These are phyloP conservation scores for Metschnikowia gelsemii DNA, from an alignment of 805 yeast genomes.

Conservation along the genomic window DNA sequence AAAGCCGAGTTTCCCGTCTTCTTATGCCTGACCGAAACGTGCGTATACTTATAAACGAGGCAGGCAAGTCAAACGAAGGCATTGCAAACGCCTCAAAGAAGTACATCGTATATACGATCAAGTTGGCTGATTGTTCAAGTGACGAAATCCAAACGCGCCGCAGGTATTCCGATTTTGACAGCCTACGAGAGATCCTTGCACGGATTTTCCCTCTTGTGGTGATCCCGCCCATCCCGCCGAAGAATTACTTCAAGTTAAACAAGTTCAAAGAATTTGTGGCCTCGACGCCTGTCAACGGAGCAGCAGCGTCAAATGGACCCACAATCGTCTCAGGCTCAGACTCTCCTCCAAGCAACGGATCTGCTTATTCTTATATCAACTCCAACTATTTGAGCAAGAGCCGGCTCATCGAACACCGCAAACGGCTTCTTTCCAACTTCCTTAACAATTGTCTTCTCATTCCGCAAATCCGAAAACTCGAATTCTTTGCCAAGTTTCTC, in stretches of 20 bases:
- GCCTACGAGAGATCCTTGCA: constrained; percentile 66
- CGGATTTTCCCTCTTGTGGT: constrained; percentile 76
- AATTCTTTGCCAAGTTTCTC: constrained; percentile 71
- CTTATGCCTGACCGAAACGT: constrained; percentile 30
- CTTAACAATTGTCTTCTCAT: constrained; percentile 70
- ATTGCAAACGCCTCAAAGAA: constrained; percentile 54
- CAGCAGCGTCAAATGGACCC: constrained; percentile 6
- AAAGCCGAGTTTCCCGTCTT: constrained; percentile 38
- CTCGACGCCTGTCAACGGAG: constrained; percentile 7
- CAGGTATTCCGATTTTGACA: constrained; percentile 90
- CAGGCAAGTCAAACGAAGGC: constrained; percentile 83
- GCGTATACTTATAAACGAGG: constrained; percentile 60
- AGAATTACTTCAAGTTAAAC: constrained; percentile 39
- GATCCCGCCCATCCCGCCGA: constrained; percentile 88
- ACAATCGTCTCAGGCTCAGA: constrained; percentile 5
- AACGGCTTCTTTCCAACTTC: constrained; percentile 57
- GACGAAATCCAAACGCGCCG: constrained; percentile 63
- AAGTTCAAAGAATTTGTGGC: constrained; percentile 36
- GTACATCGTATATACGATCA: constrained; percentile 81
- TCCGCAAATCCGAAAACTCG: constrained; percentile 53
- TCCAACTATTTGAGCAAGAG: constrained; percentile 40
- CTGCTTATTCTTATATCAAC: constrained; percentile 35
- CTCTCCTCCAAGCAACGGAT: constrained; percentile 10
- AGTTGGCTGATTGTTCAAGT: constrained; percentile 33
- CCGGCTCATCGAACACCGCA: constrained; percentile 39